phyloP scores from a whole-genome alignment of 2,329 filamentous ascomycete species.

The Xylaria sp. region DNA sequence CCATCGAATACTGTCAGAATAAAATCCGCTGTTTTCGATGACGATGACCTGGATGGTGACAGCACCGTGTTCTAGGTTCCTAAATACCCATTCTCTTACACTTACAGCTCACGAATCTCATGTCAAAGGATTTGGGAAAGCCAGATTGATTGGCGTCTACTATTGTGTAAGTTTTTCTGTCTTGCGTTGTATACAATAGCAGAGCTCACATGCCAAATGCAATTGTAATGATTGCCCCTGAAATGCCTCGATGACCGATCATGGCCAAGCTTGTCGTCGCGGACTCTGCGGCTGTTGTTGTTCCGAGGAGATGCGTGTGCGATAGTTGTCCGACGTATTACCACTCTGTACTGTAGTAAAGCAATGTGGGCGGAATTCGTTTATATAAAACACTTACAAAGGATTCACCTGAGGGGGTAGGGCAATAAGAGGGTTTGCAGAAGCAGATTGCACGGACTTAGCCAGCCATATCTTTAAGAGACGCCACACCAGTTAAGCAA shows the following conservation, averaged over 20 bases:
- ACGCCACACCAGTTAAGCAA: too few species aligned
- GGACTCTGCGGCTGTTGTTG: neutral
- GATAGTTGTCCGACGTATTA: too few species aligned
- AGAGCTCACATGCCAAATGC: neutral
- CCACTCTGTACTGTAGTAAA: neutral
- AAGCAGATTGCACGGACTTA: too few species aligned
- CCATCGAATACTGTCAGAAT: conserved; percentile 34
- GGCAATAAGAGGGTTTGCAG: too few species aligned
- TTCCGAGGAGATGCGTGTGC: too few species aligned
- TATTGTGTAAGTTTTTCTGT: neutral
- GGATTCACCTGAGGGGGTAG: too few species aligned
- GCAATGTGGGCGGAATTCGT: too few species aligned
- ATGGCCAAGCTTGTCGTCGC: neutral
- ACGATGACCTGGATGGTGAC: conserved; percentile 43
- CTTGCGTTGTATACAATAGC: neutral
- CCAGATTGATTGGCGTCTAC: neutral
- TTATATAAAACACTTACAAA: too few species aligned
- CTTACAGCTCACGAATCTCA: neutral
- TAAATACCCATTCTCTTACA: too few species aligned
- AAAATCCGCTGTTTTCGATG: conserved; percentile 48
- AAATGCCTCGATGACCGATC: neutral
- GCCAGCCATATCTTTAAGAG: too few species aligned
- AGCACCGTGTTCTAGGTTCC: conserved; percentile 32
- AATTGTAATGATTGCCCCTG: neutral
- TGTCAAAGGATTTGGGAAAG: neutral